A percentile compares a stretch with the other conserved stretches of the same genome.
These are phyloP conservation scores for Ophiorrhiza pumila DNA, from an alignment of 257 asterid genomes.

Conservation along the genomic window DNA sequence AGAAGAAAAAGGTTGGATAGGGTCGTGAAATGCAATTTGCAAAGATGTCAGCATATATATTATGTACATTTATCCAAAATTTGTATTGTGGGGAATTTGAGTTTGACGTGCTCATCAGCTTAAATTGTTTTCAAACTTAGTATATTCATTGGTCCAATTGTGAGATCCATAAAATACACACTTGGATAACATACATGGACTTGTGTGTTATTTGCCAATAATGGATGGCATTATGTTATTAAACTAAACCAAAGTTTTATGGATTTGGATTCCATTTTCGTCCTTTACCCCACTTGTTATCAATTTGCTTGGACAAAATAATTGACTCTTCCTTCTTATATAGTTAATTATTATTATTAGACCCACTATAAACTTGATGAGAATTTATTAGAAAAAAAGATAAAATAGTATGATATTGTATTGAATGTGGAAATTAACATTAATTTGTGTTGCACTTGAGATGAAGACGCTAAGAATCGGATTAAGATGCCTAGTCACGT, in stretches of 20 bases:
- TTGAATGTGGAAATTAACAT: slow-evolving; percentile 9
- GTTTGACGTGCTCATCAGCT: too few species aligned
- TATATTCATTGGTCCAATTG: too few species aligned
- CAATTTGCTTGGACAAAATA: background rate
- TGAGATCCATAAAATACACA: too few species aligned
- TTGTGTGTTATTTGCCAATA: too few species aligned
- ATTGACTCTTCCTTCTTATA: background rate
- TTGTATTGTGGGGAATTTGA: slow-evolving; percentile 1
- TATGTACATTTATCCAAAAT: background rate
- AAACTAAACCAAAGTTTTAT: slow-evolving; percentile 11
- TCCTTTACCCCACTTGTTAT: too few species aligned
- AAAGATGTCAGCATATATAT: background rate
- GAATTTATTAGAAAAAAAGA: too few species aligned
- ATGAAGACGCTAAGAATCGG: slow-evolving; percentile 23
- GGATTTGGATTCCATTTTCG: slow-evolving; percentile 24
- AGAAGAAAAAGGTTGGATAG: slow-evolving; percentile 10
- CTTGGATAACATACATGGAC: slow-evolving; percentile 10
- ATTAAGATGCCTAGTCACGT: slow-evolving; percentile 40
- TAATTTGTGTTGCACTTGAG: slow-evolving; percentile 29
- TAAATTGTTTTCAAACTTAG: too few species aligned
- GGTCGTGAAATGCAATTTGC: background rate
- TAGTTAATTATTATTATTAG: too few species aligned
- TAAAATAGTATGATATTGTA: too few species aligned
- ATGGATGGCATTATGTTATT: too few species aligned
- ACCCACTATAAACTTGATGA: too few species aligned